Base-by-base conservation (phyloP, 352 stramenopile species). In the Pseudoperonospora humuli region DNA sequence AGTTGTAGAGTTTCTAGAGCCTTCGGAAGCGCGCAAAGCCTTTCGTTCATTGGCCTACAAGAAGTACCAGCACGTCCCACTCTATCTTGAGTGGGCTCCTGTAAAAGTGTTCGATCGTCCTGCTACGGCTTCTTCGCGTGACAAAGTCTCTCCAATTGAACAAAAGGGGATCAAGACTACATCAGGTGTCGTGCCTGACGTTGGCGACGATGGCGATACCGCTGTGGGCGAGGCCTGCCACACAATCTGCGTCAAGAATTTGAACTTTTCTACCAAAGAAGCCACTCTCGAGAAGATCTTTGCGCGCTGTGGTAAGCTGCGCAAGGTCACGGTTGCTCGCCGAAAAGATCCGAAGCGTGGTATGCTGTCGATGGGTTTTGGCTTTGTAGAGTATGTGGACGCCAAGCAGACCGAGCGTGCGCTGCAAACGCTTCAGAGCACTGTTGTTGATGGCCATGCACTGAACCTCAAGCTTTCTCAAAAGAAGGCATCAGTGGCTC, bases 31-130 rank as follows among this genome's bases (percentile, higher is more conserved):
- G 11, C 93, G 94, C 38, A 86, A 84, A 39, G 96, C 96, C 17
- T 99, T 99, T 65, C 88, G 89, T 11, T 92, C 84, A 44, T 64
- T 99, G 19, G 95, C 96, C n/a, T 99, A 99, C 75, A 96, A 92
- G 40, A 95, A 97, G 52, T 99, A 98, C 62, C 93, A 99, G 64
- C 83, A 97, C 50, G 93, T 98, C 25, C 96, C 96, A 35, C 67
- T 99, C 1, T 99, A 99, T 58, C 64, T 99, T 9, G 96, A 99
- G 64, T 99, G 95, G 95, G 96, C 96, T 20, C 95, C 95, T 2
- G 61, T 87, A 5, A 89, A 89, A 40, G 75, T 94, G 34, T 86
- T 95, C 39, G 84, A 62, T 14, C 47, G 56, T 1, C 37, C 64
- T 24, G 57, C 49, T 38, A 58, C 18, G 7, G 38, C 34, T 27